Percentiles rank a stretch among this genome's conserved stretches.
These are phyloP conservation scores for Vanrija sp. DNA, from an alignment of 1,284 basidiomycete species.

Conservation along the genomic window DNA sequence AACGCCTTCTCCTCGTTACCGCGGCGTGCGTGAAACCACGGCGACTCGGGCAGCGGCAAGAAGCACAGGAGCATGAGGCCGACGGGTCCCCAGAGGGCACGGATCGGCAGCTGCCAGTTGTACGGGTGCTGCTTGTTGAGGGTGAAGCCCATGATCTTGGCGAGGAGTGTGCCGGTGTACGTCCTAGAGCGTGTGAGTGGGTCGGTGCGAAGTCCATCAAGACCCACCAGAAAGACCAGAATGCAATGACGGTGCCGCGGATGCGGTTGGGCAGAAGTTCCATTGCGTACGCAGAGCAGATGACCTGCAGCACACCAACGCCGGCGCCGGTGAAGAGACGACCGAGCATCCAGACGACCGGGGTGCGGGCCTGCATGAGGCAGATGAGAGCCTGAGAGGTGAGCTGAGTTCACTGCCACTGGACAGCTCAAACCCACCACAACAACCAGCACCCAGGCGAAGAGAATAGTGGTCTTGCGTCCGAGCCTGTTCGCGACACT, in stretches of 20 bases:
- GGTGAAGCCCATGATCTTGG: slow-evolving; percentile 11
- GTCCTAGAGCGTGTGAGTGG: not conserved
- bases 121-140: slow-evolving; percentile 8
- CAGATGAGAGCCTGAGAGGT: no score
- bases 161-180: not conserved
- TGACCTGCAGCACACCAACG: slow-evolving; percentile 11
- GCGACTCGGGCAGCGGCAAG: slow-evolving; percentile 11
- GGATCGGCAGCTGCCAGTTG: slow-evolving; percentile 12
- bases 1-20: slow-evolving; percentile 19
- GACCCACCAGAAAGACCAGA: no score
- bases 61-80: slow-evolving; percentile 14
- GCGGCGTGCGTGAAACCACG: slow-evolving; percentile 17
- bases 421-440: not conserved
- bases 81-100: slow-evolving; percentile 12
- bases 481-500: slow-evolving; percentile 21
- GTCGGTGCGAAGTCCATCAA: no score
- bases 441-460: slow-evolving; percentile 11
- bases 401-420: no score
- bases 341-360: no score
- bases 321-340: slow-evolving; percentile 14
- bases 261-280: no score
- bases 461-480: slow-evolving; percentile 14
- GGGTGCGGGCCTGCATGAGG: no score
- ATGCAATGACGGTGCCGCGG: no score
- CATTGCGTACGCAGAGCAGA: no score